Conservation (phyloP, 129 eudicot genomes). For the Pseudognaphalium luteoalbum region DNA sequence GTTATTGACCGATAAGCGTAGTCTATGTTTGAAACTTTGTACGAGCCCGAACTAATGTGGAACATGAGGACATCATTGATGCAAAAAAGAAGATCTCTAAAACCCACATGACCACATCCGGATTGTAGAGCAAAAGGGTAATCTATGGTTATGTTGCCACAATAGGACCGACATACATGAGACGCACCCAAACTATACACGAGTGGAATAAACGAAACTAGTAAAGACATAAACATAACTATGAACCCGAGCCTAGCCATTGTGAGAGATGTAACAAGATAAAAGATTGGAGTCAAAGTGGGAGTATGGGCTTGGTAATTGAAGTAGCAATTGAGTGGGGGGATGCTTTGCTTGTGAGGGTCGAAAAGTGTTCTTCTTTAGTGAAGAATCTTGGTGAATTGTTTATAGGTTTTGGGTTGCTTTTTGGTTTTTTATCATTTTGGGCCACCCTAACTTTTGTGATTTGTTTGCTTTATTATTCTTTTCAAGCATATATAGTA, state of each 20-base stretch:
- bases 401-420: constrained; percentile 42
- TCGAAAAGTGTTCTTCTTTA: constrained; percentile 34
- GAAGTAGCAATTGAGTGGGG: constrained; percentile 28
- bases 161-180: constrained; percentile 70
- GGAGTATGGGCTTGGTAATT: constrained; percentile 17
- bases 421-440: constrained; percentile 9
- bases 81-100: constrained; percentile 76
- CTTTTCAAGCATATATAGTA: constrained; percentile 18
- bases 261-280: constrained; percentile 20
- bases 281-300: constrained; percentile 22
- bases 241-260: constrained; percentile 40
- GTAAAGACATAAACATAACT: constrained; percentile 19
- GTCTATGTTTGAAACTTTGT: constrained; percentile 78
- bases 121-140: constrained; percentile 76
- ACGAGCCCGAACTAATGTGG: constrained; percentile 92
- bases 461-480: constrained; percentile 23
- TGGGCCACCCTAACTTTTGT: constrained; percentile 35
- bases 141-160: constrained; percentile 84
- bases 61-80: constrained; percentile 89
- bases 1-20: constrained; percentile 74
- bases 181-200: constrained; percentile 37
- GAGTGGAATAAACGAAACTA: constrained; percentile 16
- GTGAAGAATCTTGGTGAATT: constrained; percentile 50
- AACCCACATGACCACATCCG: constrained; percentile 94
- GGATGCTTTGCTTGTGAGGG: constrained; percentile 61